Base-by-base conservation (phyloP, 1,139 yeast genomes). In the Saccharomyces hybrid region DNA sequence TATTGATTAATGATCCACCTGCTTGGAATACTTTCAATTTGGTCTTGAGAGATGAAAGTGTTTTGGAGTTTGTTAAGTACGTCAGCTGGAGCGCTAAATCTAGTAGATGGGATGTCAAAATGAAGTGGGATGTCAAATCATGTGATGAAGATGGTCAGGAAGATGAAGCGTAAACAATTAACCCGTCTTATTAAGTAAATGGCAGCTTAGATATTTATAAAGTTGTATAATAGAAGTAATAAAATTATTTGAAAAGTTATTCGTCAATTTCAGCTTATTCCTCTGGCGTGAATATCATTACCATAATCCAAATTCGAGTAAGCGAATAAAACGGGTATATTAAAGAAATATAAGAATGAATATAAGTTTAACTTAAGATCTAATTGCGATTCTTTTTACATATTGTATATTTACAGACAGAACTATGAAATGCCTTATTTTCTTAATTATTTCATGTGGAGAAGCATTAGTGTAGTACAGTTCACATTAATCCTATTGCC, bases 71-170 rank as follows among this genome's bases (percentile, higher is more conserved):
- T 70, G 84, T 93, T 60, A 95, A 95, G 69, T 95, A 93, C 65
- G 95, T 93, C 7, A 88, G 97, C 68, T 82, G 82, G 68, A 82
- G 82, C 61, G 97, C 98, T 6, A 83, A 83, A 58, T 97, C 97
- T 1, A 84, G 95, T 41, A 78, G 99, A 66, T 95, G 97, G 97
- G 99, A 95, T 66, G 74, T 93, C 46, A 76, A 79, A 44, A 83
- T 87, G 56, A 88, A 86, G 64, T 91, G 96, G 95, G 83, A 82
- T 61, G 85, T 88, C 19, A 78, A 77, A 56, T 72, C 73, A 28
- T 73, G 65, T 7, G 79, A 68, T 7, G 75, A 66, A 7, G 75
- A 71, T 6, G 73, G 70, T 7, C 73, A 70, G 19, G 48, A 79
- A 68, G 25, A 38, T 14, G 44, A 38, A 38, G 44, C n/a, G 9